Evolutionary conservation across 768 basidiomycete genomes (phyloP).

Genomic region (Leccinum fibrillosum): DNA sequence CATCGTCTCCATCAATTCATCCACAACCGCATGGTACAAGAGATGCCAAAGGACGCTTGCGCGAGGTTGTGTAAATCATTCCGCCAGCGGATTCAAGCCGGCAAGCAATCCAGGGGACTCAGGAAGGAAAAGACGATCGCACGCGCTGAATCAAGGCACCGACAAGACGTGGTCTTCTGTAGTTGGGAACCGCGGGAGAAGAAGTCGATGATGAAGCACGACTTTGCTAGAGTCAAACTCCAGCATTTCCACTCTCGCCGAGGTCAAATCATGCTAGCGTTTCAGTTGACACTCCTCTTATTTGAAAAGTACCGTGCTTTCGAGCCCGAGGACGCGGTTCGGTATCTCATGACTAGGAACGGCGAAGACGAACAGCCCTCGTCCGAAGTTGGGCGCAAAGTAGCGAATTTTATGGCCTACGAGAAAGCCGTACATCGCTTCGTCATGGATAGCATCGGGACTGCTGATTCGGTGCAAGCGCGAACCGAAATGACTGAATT

Average conservation of each 20-base stretch:
- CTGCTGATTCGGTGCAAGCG: slow-evolving; percentile 17
- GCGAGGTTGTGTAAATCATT: slow-evolving; percentile 29
- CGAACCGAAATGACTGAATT: slow-evolving; percentile 34
- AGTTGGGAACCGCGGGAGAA: slow-evolving; percentile 27
- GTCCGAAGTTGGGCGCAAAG: slow-evolving; percentile 29
- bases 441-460: slow-evolving; percentile 37
- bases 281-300: slow-evolving; percentile 40
- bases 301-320: slow-evolving; percentile 39
- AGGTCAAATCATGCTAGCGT: slow-evolving; percentile 43
- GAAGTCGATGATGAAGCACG: slow-evolving; percentile 27
- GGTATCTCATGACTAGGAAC: slow-evolving; percentile 34
- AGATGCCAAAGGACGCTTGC: slow-evolving; percentile 29
- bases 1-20: slow-evolving; percentile 28
- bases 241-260: slow-evolving; percentile 33
- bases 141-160: slow-evolving; percentile 18
- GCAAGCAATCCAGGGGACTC: slow-evolving; percentile 24
- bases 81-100: slow-evolving; percentile 22
- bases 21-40: slow-evolving; percentile 28
- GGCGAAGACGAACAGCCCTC: slow-evolving; percentile 25
- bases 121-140: slow-evolving; percentile 25
- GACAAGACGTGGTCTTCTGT: slow-evolving; percentile 16
- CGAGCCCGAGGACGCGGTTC: slow-evolving; percentile 42
- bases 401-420: slow-evolving; percentile 33
- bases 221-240: slow-evolving; percentile 29
- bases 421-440: slow-evolving; percentile 39